Percentiles rank a stretch among this genome's conserved stretches.
Evolutionary conservation across 1,139 yeast species (phyloP).

Genomic region (Geotrichum cucujoidarum): DNA sequence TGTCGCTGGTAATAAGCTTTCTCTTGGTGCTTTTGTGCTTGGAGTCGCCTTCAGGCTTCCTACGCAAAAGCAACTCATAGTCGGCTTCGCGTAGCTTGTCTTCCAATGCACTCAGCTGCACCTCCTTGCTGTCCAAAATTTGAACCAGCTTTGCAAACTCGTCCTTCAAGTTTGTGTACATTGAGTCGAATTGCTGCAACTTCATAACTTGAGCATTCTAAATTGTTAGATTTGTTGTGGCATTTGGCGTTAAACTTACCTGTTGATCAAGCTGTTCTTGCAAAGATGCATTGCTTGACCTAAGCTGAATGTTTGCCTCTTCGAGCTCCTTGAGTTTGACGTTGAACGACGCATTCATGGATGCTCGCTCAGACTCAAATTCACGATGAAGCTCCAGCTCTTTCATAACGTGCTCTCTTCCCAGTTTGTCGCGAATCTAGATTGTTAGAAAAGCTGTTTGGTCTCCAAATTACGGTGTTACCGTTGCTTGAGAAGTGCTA

Average conservation of each 20-base stretch:
- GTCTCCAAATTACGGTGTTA: background rate
- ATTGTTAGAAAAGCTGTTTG: background rate
- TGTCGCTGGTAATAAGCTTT: conserved; percentile 11
- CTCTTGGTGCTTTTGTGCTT: conserved; percentile 5
- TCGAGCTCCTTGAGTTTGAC: conserved; percentile 7
- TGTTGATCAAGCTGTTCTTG: conserved; percentile 8
- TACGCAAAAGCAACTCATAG: conserved; percentile 16
- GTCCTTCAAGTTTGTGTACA: conserved; percentile 10
- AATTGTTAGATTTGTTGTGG: background rate
- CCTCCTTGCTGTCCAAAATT: conserved; percentile 11
- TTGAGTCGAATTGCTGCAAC: conserved; percentile 11
- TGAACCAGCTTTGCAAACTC: conserved; percentile 7
- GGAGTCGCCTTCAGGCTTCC: background rate
- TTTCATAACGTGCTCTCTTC: conserved; percentile 13
- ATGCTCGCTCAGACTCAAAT: conserved; percentile 17
- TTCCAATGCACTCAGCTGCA: conserved; percentile 5
- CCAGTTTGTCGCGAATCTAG: conserved; percentile 16
- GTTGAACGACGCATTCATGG: conserved; percentile 4
- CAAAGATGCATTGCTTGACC: conserved; percentile 3
- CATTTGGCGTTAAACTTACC: conserved; percentile 7
- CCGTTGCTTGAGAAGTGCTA: conserved; percentile 11
- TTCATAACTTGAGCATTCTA: conserved; percentile 5
- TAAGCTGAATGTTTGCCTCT: conserved; percentile 10
- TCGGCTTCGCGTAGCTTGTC: conserved; percentile 16
- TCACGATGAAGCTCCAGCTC: conserved; percentile 18